Conservation (phyloP, 1,139 yeast species). For the Yamadazyma atlantica region DNA sequence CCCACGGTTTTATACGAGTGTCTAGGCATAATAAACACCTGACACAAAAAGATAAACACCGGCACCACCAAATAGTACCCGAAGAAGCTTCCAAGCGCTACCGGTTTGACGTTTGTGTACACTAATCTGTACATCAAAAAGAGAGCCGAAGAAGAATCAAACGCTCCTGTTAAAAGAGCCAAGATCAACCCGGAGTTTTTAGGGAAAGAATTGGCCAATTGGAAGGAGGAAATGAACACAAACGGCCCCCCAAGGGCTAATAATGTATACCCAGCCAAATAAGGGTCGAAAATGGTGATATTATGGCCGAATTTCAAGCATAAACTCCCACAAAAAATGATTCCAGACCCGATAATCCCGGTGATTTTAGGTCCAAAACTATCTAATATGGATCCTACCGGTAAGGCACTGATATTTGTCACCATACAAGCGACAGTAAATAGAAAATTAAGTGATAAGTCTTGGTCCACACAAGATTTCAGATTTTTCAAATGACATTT, state of each 20-base stretch:
- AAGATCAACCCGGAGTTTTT: constrained; percentile 41
- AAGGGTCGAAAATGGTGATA: constrained; percentile 33
- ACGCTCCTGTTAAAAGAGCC: constrained; percentile 43
- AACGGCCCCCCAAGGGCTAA: constrained; percentile 50
- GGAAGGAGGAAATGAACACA: constrained; percentile 47
- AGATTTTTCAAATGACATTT: constrained; percentile 41
- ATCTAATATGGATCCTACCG: constrained; percentile 80
- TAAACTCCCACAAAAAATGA: constrained; percentile 55
- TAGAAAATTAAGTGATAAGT: constrained; percentile 73
- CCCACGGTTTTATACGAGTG: constrained; percentile 73
- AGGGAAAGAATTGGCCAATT: constrained; percentile 47
- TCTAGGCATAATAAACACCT: constrained; percentile 74
- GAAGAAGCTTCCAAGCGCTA: constrained; percentile 57
- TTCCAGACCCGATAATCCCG: constrained; percentile 68
- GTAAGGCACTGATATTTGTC: constrained; percentile 79
- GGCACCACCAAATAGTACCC: constrained; percentile 69
- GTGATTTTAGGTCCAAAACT: constrained; percentile 76
- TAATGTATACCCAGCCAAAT: constrained; percentile 38
- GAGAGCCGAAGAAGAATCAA: constrained; percentile 43
- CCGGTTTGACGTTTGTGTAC: constrained; percentile 44
- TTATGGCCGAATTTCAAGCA: constrained; percentile 39
- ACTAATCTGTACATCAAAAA: constrained; percentile 60
- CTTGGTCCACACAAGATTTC: constrained; percentile 66
- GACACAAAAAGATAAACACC: constrained; percentile 68
- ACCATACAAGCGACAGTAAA: constrained; percentile 85